phyloP scores from a whole-genome alignment of 306 rosid genomes.

The Urtica urens region DNA sequence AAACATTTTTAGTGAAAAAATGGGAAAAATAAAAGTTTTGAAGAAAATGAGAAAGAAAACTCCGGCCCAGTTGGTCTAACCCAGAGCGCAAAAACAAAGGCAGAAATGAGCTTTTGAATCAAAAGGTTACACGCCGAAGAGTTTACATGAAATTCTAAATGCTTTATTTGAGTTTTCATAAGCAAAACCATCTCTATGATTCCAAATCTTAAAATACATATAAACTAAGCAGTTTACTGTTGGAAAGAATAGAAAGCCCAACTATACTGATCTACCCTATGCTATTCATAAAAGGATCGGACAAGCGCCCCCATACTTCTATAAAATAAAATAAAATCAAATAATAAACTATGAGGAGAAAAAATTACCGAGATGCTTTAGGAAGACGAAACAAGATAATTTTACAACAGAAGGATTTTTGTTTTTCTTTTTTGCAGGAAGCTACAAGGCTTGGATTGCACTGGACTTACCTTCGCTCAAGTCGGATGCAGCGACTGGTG shows the following conservation, averaged over 20 bases:
- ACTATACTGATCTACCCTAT: constrained; percentile 57
- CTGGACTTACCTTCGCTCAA: constrained; percentile 50
- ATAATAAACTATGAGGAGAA: constrained; percentile 16
- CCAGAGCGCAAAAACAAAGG: no score
- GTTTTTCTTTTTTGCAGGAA: constrained; percentile 21
- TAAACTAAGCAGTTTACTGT: constrained; percentile 54
- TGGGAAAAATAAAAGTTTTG: no score
- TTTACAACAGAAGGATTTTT: constrained; percentile 24
- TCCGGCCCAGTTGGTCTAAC: no score
- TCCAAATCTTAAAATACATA: constrained; percentile 30
- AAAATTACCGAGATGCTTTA: constrained; percentile 2
- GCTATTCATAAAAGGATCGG: constrained; percentile 40
- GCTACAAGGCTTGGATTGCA: constrained; percentile 59
- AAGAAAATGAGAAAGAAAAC: no score
- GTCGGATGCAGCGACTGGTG: constrained; percentile 47
- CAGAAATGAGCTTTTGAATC: no score
- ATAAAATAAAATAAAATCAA: constrained; percentile 22
- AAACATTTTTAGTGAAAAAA: no score
- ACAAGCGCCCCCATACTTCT: no score
- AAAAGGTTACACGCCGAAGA: background rate
- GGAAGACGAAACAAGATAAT: constrained; percentile 20
- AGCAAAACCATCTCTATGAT: constrained; percentile 15
- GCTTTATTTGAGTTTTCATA: constrained; percentile 1
- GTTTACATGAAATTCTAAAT: background rate
- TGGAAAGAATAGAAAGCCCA: constrained; percentile 57